These are phyloP conservation scores for Malus hybrid DNA, from an alignment of 331 rosid species.

Conservation along the genomic window DNA sequence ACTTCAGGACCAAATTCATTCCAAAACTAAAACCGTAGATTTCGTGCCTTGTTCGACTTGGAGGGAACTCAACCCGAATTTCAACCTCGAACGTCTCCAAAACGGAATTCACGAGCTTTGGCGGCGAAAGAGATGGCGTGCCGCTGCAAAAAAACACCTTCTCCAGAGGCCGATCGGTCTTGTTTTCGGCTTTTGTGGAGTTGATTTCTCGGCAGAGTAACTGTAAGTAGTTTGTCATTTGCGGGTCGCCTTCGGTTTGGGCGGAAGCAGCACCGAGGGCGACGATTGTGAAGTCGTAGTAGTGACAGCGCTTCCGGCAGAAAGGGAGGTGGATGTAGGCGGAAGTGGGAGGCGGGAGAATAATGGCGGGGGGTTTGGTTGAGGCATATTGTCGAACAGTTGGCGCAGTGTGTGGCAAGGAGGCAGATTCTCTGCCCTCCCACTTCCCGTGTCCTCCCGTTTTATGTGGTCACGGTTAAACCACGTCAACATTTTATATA, in stretches of 20 bases:
- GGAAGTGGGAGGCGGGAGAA: conserved; percentile 37
- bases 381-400: conserved; percentile 62
- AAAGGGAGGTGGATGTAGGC: conserved; percentile 89
- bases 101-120: conserved; percentile 46
- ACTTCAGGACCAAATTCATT: conserved; percentile 17
- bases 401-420: conserved; percentile 30
- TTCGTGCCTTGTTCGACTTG: conserved; percentile 84
- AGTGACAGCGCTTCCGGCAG: conserved; percentile 86
- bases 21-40: neutral
- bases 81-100: conserved; percentile 37
- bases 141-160: conserved; percentile 82
- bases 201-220: conserved; percentile 64
- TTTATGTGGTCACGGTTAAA: no score
- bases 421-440: neutral
- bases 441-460: no score
- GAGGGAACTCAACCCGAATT: conserved; percentile 62
- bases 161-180: conserved; percentile 38
- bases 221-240: conserved; percentile 48
- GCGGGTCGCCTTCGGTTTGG: conserved; percentile 49
- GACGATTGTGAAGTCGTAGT: conserved; percentile 78
- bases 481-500: no score
- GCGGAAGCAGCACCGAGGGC: conserved; percentile 60
- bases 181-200: conserved; percentile 29
- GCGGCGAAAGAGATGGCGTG: conserved; percentile 80
- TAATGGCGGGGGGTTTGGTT: neutral